phyloP scores from a whole-genome alignment of 164 flowering plant species.

The Kalanchoe fedtschenkoi region DNA sequence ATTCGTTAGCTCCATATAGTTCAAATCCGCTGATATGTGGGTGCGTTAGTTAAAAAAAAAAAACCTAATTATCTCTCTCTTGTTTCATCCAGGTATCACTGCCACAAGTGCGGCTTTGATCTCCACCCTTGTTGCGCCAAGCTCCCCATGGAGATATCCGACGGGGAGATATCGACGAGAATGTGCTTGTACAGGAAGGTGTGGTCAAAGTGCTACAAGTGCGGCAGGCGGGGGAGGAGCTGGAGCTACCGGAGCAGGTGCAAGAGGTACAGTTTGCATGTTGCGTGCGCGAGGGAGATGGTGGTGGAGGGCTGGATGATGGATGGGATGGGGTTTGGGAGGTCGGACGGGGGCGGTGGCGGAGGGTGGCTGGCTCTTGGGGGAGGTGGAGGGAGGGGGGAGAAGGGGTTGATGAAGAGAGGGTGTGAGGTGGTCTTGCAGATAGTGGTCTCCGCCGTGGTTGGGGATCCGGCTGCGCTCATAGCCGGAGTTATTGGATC shows the following conservation, averaged over 20 bases:
- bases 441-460: conserved; percentile 70
- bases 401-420: conserved; percentile 50
- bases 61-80: too few species aligned
- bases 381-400: conserved; percentile 29
- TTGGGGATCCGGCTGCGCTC: conserved; percentile 84
- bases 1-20: too few species aligned
- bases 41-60: too few species aligned
- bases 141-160: conserved; percentile 62
- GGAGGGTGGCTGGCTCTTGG: conserved; percentile 51
- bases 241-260: conserved; percentile 75
- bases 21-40: too few species aligned
- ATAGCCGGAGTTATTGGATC: conserved; percentile 76
- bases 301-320: conserved; percentile 73
- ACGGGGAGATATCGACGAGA: conserved; percentile 50
- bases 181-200: conserved; percentile 54
- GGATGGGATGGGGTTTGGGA: conserved; percentile 26
- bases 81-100: too few species aligned
- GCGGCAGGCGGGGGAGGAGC: conserved; percentile 76
- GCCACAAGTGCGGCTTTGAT: conserved; percentile 69
- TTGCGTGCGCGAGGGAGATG: conserved; percentile 83
- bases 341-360: conserved; percentile 21
- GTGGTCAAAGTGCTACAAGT: conserved; percentile 45
- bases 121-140: conserved; percentile 90
- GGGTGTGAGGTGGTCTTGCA: conserved; percentile 77
- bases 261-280: conserved; percentile 76